Conservation (phyloP, 2,329 filamentous ascomycete genomes). For the Colletotrichum zoysiae region DNA sequence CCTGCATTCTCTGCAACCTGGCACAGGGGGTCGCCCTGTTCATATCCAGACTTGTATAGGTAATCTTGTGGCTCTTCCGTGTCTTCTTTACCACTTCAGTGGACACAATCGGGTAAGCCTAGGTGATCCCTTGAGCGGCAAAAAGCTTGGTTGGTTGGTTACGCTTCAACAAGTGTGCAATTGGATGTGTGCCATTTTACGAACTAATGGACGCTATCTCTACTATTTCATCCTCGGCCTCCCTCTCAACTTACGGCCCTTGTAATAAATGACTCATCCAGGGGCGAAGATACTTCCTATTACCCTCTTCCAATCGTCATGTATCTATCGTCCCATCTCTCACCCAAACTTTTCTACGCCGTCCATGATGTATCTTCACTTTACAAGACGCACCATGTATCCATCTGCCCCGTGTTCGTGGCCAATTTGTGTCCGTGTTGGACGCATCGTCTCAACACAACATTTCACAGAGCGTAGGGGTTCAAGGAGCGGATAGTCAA, state of each 20-base stretch:
- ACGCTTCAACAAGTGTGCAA: constrained; percentile 11
- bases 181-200: constrained; percentile 36
- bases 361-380: constrained; percentile 5
- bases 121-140: not conserved
- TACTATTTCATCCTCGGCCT: constrained; percentile 39
- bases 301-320: constrained; percentile 25
- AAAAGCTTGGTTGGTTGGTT: not conserved
- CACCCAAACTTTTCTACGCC: constrained; percentile 40
- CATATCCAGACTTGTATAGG: not conserved
- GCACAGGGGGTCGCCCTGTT: constrained; percentile 19
- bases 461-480: constrained; percentile 74
- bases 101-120: not conserved
- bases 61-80: constrained; percentile 15
- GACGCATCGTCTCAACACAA: constrained; percentile 11
- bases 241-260: constrained; percentile 23
- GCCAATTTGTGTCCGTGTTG: constrained; percentile 10
- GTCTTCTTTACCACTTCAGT: not conserved
- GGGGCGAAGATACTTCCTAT: constrained; percentile 38
- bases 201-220: constrained; percentile 39
- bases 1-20: constrained; percentile 20
- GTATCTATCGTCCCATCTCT: constrained; percentile 32
- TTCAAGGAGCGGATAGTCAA: constrained; percentile 87
- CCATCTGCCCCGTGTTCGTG: not conserved
- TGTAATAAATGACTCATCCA: constrained; percentile 40
- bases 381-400: not conserved